Percentiles rank a stretch among this genome's conserved stretches.
These are phyloP conservation scores for Rhypophila decipiens DNA, from an alignment of 495 filamentous ascomycete genomes.

Conservation along the genomic window DNA sequence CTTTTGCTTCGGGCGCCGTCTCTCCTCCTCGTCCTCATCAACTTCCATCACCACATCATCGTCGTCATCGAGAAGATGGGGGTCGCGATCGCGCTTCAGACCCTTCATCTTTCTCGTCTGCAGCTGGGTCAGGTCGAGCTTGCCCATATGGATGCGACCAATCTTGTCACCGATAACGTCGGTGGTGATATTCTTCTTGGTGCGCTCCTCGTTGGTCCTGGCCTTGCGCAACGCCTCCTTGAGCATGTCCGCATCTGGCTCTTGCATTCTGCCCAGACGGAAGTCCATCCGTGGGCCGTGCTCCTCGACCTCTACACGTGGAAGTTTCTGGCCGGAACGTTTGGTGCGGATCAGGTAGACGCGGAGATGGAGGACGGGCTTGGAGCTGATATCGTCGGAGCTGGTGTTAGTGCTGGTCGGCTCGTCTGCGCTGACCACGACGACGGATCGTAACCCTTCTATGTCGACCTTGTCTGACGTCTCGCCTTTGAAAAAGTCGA, in stretches of 20 bases:
- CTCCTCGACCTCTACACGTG: constrained; percentile 87
- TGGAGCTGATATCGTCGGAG: constrained; percentile 42
- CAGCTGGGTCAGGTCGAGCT: constrained; percentile 78
- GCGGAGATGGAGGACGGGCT: constrained; percentile 72
- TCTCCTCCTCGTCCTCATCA: constrained; percentile 13
- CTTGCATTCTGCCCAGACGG: constrained; percentile 70
- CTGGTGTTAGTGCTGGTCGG: constrained; percentile 22
- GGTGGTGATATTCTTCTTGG: constrained; percentile 92
- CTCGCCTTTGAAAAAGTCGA: constrained; percentile 78
- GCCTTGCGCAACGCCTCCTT: constrained; percentile 89
- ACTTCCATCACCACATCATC: constrained; percentile 8
- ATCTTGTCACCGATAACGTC: constrained; percentile 94
- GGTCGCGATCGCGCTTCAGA: constrained; percentile 67
- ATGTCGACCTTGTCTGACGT: constrained; percentile 76
- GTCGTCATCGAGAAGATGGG: constrained; percentile 12
- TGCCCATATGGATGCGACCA: constrained; percentile 84
- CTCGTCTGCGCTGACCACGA: constrained; percentile 76
- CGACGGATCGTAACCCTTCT: constrained; percentile 83
- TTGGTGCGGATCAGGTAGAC: constrained; percentile 79
- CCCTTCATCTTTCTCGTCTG: constrained; percentile 99
- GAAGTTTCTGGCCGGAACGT: constrained; percentile 77
- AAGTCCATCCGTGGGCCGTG: constrained; percentile 96
- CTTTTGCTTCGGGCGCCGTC: constrained; percentile 11
- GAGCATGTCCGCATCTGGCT: constrained; percentile 66
- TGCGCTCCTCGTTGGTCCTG: constrained; percentile 64